Conservation (phyloP, 495 filamentous ascomycete species). For the Cryomyces minteri region DNA sequence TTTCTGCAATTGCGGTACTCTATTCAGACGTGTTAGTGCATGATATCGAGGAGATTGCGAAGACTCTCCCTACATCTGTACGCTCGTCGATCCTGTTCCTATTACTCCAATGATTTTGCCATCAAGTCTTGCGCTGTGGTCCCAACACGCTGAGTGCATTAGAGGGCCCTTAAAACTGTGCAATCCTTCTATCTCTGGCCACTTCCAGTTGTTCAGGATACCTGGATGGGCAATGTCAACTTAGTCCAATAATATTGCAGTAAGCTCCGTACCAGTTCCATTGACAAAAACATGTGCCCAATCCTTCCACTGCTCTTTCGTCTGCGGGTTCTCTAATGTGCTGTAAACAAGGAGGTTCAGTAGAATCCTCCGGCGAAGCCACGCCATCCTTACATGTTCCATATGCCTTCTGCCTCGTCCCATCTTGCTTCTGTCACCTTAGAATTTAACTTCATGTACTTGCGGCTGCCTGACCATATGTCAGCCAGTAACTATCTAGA, state of each 20-base stretch:
- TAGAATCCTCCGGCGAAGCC: neutral
- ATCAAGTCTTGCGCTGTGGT: neutral
- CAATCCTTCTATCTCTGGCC: constrained; percentile 3
- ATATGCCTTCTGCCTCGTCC: constrained; percentile 11
- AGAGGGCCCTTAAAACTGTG: constrained; percentile 2
- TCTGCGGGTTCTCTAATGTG: constrained; percentile 8
- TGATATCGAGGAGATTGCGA: constrained; percentile 15
- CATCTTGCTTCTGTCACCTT: constrained; percentile 14
- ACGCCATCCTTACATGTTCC: constrained; percentile 3
- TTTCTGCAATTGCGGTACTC: constrained; percentile 13
- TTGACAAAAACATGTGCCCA: constrained; percentile 16
- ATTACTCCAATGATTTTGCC: constrained; percentile 2
- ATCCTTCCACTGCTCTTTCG: constrained; percentile 4
- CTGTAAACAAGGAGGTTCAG: neutral
- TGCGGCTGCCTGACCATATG: constrained; percentile 3
- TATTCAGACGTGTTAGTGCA: constrained; percentile 6
- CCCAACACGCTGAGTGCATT: constrained; percentile 4
- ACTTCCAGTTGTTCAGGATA: constrained; percentile 12
- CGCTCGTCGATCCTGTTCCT: neutral
- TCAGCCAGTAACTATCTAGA: neutral
- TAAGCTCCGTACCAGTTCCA: constrained; percentile 7
- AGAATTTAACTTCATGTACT: constrained; percentile 16
- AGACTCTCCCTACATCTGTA: constrained; percentile 32
- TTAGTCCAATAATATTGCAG: too few relatives aligned
- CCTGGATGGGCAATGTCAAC: too few relatives aligned